Conservation (phyloP, 1,139 yeast genomes). For the Diutina catenulata region DNA sequence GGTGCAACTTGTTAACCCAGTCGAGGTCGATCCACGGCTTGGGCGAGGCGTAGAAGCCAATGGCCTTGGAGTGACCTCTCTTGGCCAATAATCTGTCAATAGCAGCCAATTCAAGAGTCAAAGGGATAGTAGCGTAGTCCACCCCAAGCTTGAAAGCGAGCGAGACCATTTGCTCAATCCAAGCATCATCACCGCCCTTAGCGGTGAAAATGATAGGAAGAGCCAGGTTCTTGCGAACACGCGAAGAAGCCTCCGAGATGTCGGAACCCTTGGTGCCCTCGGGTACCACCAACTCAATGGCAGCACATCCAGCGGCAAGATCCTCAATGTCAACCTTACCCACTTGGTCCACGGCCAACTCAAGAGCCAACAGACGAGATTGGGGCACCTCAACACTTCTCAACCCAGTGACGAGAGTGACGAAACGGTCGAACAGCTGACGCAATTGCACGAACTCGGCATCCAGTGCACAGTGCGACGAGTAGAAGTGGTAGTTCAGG, state of each 20-base stretch:
- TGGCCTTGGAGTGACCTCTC: slow-evolving; percentile 53
- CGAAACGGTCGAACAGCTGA: slow-evolving; percentile 45
- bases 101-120: slow-evolving; percentile 26
- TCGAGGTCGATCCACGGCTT: slow-evolving; percentile 54
- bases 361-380: slow-evolving; percentile 43
- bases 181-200: slow-evolving; percentile 31
- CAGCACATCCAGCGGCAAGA: slow-evolving; percentile 58
- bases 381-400: slow-evolving; percentile 30
- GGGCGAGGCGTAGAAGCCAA: slow-evolving; percentile 76
- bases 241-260: slow-evolving; percentile 66
- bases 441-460: slow-evolving; percentile 48
- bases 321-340: slow-evolving; percentile 18
- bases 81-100: slow-evolving; percentile 19
- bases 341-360: slow-evolving; percentile 44
- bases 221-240: slow-evolving; percentile 46
- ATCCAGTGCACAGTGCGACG: slow-evolving; percentile 54
- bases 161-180: slow-evolving; percentile 38
- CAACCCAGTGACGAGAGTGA: slow-evolving; percentile 56
- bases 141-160: slow-evolving; percentile 62
- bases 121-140: slow-evolving; percentile 43
- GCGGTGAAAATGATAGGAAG: slow-evolving; percentile 77
- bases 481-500: slow-evolving; percentile 67
- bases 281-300: slow-evolving; percentile 78
- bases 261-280: background rate
- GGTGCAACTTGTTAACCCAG: slow-evolving; percentile 63